Percentiles rank a stretch among this genome's conserved stretches.
Conservation (phyloP, 306 rosid genomes). For the Prosopis cineraria region DNA sequence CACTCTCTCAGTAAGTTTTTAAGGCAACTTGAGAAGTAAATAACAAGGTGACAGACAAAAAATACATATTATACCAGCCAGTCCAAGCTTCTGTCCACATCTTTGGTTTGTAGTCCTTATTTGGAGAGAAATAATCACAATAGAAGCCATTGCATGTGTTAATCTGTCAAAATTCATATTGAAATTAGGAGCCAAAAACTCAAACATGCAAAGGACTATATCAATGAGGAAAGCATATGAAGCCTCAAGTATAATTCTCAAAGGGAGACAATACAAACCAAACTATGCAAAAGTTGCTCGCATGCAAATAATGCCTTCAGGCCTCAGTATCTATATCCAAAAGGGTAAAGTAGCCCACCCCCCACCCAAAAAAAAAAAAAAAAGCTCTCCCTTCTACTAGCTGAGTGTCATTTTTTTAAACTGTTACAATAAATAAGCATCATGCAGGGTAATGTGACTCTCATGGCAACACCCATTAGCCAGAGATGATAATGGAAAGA, state of each 20-base stretch:
- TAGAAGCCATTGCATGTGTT: conserved; percentile 96
- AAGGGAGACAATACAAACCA: conserved; percentile 9
- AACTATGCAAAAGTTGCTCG: background rate
- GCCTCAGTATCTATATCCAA: conserved; percentile 17
- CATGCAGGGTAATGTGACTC: conserved; percentile 23
- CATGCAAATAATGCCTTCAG: conserved; percentile 31
- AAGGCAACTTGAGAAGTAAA: background rate
- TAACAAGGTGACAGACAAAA: conserved; percentile 27
- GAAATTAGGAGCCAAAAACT: conserved; percentile 26
- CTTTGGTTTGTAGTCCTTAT: conserved; percentile 94
- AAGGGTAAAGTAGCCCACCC: background rate
- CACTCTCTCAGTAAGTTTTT: background rate
- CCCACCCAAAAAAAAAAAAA: no score
- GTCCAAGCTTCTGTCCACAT: conserved; percentile 99
- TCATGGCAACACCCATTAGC: conserved; percentile 31
- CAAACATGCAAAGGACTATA: background rate
- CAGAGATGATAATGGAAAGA: conserved; percentile 20
- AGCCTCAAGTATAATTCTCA: conserved; percentile 9
- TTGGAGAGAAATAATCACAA: conserved; percentile 94
- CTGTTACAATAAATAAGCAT: background rate
- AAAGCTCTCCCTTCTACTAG: background rate
- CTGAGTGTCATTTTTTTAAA: conserved; percentile 11
- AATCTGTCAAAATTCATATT: conserved; percentile 54
- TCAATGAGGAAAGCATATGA: background rate
- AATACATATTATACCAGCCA: conserved; percentile 67